Conservation (phyloP, 2,329 filamentous ascomycete genomes). For the Fusarium liriodendri region DNA sequence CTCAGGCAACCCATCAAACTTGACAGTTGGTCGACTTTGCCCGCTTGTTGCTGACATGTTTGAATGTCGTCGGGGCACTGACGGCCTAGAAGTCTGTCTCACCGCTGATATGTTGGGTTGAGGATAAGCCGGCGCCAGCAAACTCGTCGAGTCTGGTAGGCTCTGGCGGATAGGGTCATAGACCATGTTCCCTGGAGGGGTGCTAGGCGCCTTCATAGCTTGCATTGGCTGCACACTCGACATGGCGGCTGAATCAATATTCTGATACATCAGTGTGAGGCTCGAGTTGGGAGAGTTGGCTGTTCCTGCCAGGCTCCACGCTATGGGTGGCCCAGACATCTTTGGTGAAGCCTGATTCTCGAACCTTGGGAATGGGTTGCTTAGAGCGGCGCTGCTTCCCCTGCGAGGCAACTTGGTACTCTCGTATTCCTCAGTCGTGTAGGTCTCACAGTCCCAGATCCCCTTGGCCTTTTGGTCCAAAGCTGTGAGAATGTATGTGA, state of each 20-base stretch:
- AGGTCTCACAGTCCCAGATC: constrained; percentile 80
- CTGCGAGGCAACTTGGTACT: constrained; percentile 68
- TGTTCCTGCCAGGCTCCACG: constrained; percentile 88
- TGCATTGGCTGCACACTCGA: constrained; percentile 16
- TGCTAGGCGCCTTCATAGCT: constrained; percentile 52
- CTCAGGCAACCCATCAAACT: constrained; percentile 46
- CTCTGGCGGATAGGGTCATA: constrained; percentile 70
- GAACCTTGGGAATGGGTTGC: constrained; percentile 57
- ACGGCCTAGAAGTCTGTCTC: constrained; percentile 55
- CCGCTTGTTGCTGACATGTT: constrained; percentile 33
- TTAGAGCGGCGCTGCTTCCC: constrained; percentile 50
- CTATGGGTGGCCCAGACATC: constrained; percentile 66
- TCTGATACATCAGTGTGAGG: constrained; percentile 83
- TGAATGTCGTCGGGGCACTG: constrained; percentile 41
- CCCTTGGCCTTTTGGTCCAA: constrained; percentile 90
- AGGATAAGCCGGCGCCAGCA: constrained; percentile 62
- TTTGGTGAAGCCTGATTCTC: constrained; percentile 63
- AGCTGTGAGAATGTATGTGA: constrained; percentile 87
- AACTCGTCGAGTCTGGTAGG: constrained; percentile 59
- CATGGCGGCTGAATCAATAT: constrained; percentile 41
- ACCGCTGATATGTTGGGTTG: constrained; percentile 62
- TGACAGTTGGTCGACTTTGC: constrained; percentile 39
- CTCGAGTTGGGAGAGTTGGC: constrained; percentile 88
- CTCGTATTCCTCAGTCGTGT: constrained; percentile 80
- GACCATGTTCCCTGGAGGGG: constrained; percentile 68